Evolutionary conservation across 169 alveolate species (phyloP), one percentile per base, ranked within the genome.

Genomic region (Theileria parva): DNA sequence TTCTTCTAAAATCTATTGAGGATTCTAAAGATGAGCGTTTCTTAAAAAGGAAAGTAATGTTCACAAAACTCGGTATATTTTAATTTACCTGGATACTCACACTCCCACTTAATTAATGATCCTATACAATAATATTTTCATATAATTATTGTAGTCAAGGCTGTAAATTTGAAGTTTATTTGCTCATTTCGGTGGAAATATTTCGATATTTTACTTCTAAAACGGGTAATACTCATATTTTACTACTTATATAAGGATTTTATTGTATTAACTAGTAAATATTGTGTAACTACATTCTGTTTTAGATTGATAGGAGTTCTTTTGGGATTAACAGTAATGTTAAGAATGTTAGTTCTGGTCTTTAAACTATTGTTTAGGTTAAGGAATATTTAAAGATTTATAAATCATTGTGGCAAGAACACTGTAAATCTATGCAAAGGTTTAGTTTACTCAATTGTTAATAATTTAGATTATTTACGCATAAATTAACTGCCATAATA

Each of bases 341-440:
- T 15, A n/a, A 57, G 23, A 74, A 65, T 30, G 71, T 37, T 66
- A 30, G 48, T 66, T 66, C 17, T 34, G 30, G 2, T 21, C 51
- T 30, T 64, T 39, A 0, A 50, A 68, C n/a, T 21, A 13, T 2
- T 44, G 1, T 23, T 37, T 37, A 83, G 89, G 48, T 32, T 6
- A 32, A 70, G 25, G 83, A 83, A 39, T 72, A 77, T 51, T 80
- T 83, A 32, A 76, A 83, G 48, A 77, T 83, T 21, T 83, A 83
- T 53, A 73, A 77, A 50, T 32, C 74, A 15, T 69, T 83, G 23
- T 83, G 89, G 89, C 73, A 77, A 59, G 89, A 83, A 37, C 89
- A 83, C 50, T 83, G 89, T 48, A 25, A 65, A 51, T 51, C 77
- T 37, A 68, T 68, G 77, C 77, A 68, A 68, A 68, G 64, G 77